phyloP scores from a whole-genome alignment of 1,139 yeast species.

The Candida sp. region DNA sequence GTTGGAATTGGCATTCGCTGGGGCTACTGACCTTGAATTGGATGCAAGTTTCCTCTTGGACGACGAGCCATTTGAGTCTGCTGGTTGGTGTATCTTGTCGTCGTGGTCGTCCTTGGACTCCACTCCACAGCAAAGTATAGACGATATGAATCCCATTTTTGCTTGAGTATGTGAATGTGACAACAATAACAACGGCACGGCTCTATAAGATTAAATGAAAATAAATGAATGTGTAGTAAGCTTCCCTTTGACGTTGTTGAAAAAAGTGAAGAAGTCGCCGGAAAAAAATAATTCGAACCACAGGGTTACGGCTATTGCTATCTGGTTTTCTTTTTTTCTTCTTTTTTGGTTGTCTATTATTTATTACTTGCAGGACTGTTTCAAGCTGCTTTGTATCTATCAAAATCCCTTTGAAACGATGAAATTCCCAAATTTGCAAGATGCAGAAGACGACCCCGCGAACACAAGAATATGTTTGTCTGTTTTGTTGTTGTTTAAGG shows the following conservation, averaged over 20 bases:
- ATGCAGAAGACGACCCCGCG: background rate
- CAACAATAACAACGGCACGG: background rate
- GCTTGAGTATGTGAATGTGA: background rate
- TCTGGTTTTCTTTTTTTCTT: background rate
- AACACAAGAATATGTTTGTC: too few relatives aligned
- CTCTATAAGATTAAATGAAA: too few relatives aligned
- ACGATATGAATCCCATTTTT: slow-evolving; percentile 30
- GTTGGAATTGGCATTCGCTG: background rate
- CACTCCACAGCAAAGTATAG: slow-evolving; percentile 47
- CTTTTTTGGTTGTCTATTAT: background rate
- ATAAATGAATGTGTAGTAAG: background rate
- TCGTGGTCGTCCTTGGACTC: slow-evolving; percentile 41
- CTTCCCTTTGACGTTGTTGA: background rate
- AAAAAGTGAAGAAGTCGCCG: background rate
- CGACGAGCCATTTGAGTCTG: slow-evolving; percentile 3
- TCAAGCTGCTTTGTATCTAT: background rate
- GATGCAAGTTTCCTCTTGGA: slow-evolving; percentile 5
- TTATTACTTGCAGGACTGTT: background rate
- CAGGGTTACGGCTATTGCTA: slow-evolving; percentile 1
- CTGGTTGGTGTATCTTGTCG: slow-evolving; percentile 22
- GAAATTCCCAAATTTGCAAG: too few relatives aligned
- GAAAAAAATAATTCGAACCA: background rate
- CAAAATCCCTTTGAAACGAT: background rate
- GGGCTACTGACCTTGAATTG: slow-evolving; percentile 5
- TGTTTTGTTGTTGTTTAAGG: too few relatives aligned